Evolutionary conservation across 2,329 filamentous ascomycete genomes (phyloP), one percentile per base, ranked within the genome.

Genomic region (Berkeleyomyces basicola): DNA sequence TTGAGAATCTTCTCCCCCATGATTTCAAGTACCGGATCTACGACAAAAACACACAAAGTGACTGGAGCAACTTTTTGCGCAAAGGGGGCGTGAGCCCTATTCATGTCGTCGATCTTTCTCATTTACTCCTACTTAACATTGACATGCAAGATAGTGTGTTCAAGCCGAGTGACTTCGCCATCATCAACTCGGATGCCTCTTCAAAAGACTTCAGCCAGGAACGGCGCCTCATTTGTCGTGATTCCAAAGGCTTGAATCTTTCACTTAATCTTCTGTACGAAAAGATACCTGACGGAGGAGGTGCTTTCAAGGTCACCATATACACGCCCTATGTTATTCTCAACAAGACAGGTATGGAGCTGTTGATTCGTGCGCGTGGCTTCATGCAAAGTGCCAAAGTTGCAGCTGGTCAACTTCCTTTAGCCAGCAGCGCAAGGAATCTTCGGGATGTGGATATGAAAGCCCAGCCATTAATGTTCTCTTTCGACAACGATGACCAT

Each of bases 1-100:
- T 99, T 3, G 92, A 99, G 72, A 99, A 99, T 67, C 76, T 99
- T 51, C 76, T 99, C 44, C 93, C 93, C 0, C 97, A 93, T 70
- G 93, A 99, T 73, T 99, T 99, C 82, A 97, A 99, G 74, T 99
- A 99, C 72, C 85, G 92, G 62, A 97, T 99, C 62, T 99, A 97
- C 70, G 93, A 99, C 76, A 96, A 95, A 76, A 95, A 96, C 72
- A 96, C 91, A 0, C 95, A 92, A 78, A 96, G 95, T 71, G 93
- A 99, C 71, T 99, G 93, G 93, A 95, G 90, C 3, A 99, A 99
- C 72, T 99, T 99, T 75, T 76, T 99, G 57, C 84, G 93, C 63
- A 97, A 96, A 73, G 93, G 95, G 36, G 95, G 95, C 11, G 86
- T 97, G 63, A 99, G 93, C 71, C 95, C 95, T 0, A 91, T 99